phyloP scores from a whole-genome alignment of 2,329 filamentous ascomycete species.

The Diaporthe amygdali region DNA sequence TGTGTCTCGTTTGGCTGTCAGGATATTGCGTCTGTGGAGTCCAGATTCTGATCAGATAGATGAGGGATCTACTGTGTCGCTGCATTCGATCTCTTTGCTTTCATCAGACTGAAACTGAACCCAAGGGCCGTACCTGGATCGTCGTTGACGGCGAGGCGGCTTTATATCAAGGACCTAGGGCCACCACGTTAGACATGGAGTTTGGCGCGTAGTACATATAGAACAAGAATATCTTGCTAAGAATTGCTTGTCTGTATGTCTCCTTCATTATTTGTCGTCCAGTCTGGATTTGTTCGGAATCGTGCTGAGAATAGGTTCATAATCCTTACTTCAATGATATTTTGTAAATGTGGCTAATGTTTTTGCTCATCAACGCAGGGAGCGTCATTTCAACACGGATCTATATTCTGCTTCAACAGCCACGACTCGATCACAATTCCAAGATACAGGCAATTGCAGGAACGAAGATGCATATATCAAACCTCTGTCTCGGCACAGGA shows the following conservation, averaged over 20 bases:
- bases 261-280: too few relatives aligned
- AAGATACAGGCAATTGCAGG: not conserved
- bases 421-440: not conserved
- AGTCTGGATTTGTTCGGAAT: too few relatives aligned
- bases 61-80: not conserved
- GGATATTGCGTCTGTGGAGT: not conserved
- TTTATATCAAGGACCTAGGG: not conserved
- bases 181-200: too few relatives aligned
- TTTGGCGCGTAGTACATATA: not conserved
- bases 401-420: not conserved
- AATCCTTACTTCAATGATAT: too few relatives aligned
- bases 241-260: not conserved
- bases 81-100: not conserved
- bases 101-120: not conserved
- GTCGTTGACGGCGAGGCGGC: not conserved
- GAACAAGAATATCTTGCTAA: not conserved
- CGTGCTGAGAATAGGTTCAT: too few relatives aligned
- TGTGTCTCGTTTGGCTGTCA: not conserved
- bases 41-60: not conserved
- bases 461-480: too few relatives aligned
- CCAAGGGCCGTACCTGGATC: not conserved
- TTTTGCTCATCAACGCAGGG: not conserved
- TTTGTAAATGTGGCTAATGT: too few relatives aligned
- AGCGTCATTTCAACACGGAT: not conserved
- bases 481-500: too few relatives aligned